phyloP scores from a whole-genome alignment of 148 eudicot genomes.

The Rhododendron ferrugineum region DNA sequence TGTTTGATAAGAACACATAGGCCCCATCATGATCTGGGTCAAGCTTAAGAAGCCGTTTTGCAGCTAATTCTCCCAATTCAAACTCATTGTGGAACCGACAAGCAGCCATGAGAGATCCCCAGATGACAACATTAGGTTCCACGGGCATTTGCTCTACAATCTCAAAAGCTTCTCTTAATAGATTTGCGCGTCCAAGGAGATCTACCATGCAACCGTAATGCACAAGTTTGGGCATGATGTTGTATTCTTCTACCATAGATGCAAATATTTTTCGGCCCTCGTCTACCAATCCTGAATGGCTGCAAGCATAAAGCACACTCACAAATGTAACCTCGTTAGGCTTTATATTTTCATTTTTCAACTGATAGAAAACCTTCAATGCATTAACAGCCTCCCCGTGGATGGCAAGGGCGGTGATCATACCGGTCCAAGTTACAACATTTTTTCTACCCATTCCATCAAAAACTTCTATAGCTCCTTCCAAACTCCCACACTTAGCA shows the following conservation, averaged over 20 bases:
- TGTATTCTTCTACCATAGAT: constrained; percentile 37
- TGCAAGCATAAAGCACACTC: constrained; percentile 53
- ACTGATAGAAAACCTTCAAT: constrained; percentile 29
- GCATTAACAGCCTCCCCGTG: constrained; percentile 41
- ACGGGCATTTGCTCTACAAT: constrained; percentile 45
- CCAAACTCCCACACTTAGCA: constrained; percentile 54
- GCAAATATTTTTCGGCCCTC: constrained; percentile 36
- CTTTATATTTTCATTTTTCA: constrained; percentile 34
- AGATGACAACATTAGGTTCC: constrained; percentile 45
- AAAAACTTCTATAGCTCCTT: constrained; percentile 35
- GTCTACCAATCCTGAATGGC: constrained; percentile 51
- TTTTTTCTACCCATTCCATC: constrained; percentile 25
- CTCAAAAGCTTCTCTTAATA: constrained; percentile 38
- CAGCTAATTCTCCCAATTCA: constrained; percentile 52
- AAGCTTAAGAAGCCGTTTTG: constrained; percentile 41
- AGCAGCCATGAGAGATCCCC: constrained; percentile 55
- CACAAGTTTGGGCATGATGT: constrained; percentile 32
- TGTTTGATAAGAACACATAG: constrained; percentile 38
- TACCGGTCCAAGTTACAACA: constrained; percentile 49
- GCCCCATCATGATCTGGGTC: constrained; percentile 57
- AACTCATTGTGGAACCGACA: constrained; percentile 37
- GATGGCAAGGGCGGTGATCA: constrained; percentile 39
- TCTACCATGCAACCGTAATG: constrained; percentile 63
- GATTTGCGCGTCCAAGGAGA: constrained; percentile 45
- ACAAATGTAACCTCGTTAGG: constrained; percentile 50